Percentiles rank a stretch among this genome's conserved stretches.
phyloP scores from a whole-genome alignment of 2,329 filamentous ascomycete species.

The Zasmidium cellare region DNA sequence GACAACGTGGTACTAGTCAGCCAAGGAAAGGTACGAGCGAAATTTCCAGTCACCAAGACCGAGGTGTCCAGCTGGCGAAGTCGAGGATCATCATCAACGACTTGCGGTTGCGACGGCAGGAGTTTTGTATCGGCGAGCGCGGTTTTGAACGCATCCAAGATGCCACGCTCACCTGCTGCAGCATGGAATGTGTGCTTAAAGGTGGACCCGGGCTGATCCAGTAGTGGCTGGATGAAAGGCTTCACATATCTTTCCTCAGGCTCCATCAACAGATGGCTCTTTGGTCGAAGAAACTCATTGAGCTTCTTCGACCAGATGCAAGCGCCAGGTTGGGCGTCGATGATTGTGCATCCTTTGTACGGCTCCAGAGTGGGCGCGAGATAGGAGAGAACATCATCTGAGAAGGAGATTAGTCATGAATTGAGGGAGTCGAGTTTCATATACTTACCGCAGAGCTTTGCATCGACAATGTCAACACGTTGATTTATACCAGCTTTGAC shows the following conservation, averaged over 20 bases:
- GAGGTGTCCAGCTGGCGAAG: constrained; percentile 64
- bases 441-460: constrained; percentile 23
- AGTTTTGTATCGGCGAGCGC: constrained; percentile 58
- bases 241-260: constrained; percentile 61
- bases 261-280: constrained; percentile 82
- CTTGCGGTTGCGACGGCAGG: neutral
- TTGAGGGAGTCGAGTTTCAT: neutral
- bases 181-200: constrained; percentile 47
- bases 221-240: constrained; percentile 56
- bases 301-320: constrained; percentile 79
- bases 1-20: no score
- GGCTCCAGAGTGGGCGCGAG: constrained; percentile 67
- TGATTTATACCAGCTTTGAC: neutral
- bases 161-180: constrained; percentile 6
- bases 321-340: constrained; percentile 81
- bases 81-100: constrained; percentile 32
- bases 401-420: constrained; percentile 11
- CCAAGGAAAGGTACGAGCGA: constrained; percentile 23
- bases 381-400: constrained; percentile 70
- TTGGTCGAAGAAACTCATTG: constrained; percentile 72
- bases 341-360: constrained; percentile 76
- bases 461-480: constrained; percentile 22
- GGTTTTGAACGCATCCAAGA: constrained; percentile 45
- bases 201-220: constrained; percentile 41
- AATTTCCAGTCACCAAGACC: constrained; percentile 58